These are phyloP conservation scores for Starmera stellimalicola DNA, from an alignment of 1,139 yeast species.

Conservation along the genomic window DNA sequence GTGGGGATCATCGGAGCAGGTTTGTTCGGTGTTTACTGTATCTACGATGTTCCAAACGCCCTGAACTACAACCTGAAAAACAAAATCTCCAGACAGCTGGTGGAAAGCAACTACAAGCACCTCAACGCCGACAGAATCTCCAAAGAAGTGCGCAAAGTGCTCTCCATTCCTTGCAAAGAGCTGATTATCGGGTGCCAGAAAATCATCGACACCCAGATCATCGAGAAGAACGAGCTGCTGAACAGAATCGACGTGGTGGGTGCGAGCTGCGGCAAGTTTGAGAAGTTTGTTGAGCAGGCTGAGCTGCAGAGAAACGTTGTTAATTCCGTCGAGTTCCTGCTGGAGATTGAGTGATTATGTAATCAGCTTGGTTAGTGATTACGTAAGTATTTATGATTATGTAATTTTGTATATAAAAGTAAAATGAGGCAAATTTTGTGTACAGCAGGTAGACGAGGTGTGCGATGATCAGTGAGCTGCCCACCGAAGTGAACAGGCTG, in stretches of 20 bases:
- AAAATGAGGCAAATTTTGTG: background rate
- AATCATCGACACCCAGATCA: slow-evolving; percentile 50
- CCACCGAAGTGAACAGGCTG: slow-evolving; percentile 12
- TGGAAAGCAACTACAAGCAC: slow-evolving; percentile 66
- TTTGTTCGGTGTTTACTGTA: slow-evolving; percentile 56
- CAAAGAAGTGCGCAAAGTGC: slow-evolving; percentile 73
- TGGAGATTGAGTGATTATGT: slow-evolving; percentile 31
- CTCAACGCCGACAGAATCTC: slow-evolving; percentile 70
- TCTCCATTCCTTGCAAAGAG: slow-evolving; percentile 76
- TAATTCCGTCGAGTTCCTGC: slow-evolving; percentile 42
- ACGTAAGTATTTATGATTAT: slow-evolving; percentile 1
- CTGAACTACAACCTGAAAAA: slow-evolving; percentile 75
- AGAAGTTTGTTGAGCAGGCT: slow-evolving; percentile 39
- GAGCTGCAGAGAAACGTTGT: slow-evolving; percentile 37
- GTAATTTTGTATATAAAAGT: background rate
- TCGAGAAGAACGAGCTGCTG: slow-evolving; percentile 50
- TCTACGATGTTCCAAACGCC: slow-evolving; percentile 75
- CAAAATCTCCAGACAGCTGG: slow-evolving; percentile 55
- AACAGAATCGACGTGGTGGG: slow-evolving; percentile 47
- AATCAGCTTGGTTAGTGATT: background rate
- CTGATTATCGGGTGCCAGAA: slow-evolving; percentile 71
- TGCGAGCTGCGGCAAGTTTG: slow-evolving; percentile 52
- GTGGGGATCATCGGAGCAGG: slow-evolving; percentile 43
- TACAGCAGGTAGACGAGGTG: background rate
- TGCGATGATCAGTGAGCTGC: slow-evolving; percentile 3